phyloP scores from a whole-genome alignment of 805 yeast species.

The Kodamaea jinghongensis region DNA sequence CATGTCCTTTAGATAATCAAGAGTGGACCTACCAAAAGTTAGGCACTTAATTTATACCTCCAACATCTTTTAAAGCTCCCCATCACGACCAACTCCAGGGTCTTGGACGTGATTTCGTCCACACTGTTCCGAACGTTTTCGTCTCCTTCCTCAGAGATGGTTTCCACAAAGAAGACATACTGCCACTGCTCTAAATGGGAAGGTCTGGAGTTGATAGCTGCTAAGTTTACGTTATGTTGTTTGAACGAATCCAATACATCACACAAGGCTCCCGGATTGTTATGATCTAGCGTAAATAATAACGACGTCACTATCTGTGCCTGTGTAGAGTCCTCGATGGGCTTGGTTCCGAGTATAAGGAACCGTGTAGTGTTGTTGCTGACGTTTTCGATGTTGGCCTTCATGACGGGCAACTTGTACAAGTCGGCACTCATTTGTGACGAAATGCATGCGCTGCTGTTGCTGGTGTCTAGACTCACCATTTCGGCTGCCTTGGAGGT shows the following conservation, averaged over 20 bases:
- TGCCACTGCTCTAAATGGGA: constrained; percentile 68
- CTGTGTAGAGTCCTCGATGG: constrained; percentile 9
- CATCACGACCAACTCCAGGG: constrained; percentile 52
- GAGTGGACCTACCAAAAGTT: constrained; percentile 77
- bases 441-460: constrained; percentile 67
- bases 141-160: constrained; percentile 37
- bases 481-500: constrained; percentile 83
- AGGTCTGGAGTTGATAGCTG: constrained; percentile 77
- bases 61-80: constrained; percentile 54
- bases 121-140: constrained; percentile 32
- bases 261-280: constrained; percentile 74
- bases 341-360: constrained; percentile 52
- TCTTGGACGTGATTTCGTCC: constrained; percentile 39
- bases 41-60: constrained; percentile 47
- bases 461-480: constrained; percentile 38
- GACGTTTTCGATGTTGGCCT: constrained; percentile 64
- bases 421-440: constrained; percentile 63
- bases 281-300: constrained; percentile 60
- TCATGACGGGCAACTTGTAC: constrained; percentile 54
- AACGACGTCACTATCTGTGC: constrained; percentile 46
- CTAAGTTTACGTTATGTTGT: constrained; percentile 56
- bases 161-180: constrained; percentile 78
- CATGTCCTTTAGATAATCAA: constrained; percentile 93
- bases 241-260: constrained; percentile 60
- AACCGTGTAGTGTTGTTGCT: constrained; percentile 83